Evolutionary conservation across 2,329 filamentous ascomycete genomes (phyloP).

Genomic region (Cadophora gregata): DNA sequence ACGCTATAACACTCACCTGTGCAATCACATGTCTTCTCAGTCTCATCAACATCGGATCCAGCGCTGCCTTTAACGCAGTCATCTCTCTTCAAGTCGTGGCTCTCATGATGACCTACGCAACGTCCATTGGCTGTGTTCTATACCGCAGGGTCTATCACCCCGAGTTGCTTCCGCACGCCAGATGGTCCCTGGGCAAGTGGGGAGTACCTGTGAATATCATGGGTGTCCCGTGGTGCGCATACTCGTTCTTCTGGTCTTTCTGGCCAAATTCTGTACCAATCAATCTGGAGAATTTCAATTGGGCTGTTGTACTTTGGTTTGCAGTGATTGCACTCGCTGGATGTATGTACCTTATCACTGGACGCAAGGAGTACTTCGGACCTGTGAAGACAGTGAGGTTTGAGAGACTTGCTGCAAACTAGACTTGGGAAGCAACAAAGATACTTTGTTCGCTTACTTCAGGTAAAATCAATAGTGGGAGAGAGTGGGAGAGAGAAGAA

Average conservation of each 20-base stretch:
- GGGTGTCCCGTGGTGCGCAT: background rate
- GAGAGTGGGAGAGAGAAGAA: no score
- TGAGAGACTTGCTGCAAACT: background rate
- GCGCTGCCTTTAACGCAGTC: slow-evolving; percentile 52
- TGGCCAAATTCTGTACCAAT: background rate
- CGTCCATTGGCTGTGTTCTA: background rate
- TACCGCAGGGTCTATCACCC: background rate
- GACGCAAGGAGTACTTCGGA: background rate
- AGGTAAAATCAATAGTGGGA: no score
- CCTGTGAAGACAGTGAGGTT: background rate
- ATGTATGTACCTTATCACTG: background rate
- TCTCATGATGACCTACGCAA: slow-evolving; percentile 50
- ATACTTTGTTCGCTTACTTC: no score
- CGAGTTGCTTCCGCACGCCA: background rate
- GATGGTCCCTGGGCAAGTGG: background rate
- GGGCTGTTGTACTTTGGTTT: background rate
- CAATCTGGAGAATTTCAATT: background rate
- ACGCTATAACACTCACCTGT: background rate
- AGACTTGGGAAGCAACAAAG: background rate
- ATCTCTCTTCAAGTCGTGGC: slow-evolving; percentile 51
- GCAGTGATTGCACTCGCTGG: background rate
- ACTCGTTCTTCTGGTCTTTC: background rate
- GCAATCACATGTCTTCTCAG: slow-evolving; percentile 44
- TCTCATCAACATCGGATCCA: slow-evolving; percentile 50
- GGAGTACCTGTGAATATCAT: background rate